Evolutionary conservation across 1,139 yeast species (phyloP), one percentile per base, ranked within the genome.

Genomic region (Citeromyces siamensis): DNA sequence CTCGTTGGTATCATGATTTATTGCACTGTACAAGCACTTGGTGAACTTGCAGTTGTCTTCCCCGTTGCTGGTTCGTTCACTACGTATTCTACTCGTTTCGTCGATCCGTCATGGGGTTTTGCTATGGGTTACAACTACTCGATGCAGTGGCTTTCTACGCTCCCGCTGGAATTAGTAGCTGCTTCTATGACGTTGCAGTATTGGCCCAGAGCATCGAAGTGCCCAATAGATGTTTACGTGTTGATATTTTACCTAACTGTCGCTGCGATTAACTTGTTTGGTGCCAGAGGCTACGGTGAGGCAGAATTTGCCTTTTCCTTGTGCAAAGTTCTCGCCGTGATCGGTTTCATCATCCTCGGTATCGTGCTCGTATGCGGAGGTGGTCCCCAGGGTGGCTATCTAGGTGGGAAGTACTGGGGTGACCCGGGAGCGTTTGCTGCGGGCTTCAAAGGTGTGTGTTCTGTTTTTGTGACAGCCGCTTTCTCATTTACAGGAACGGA

Each of bases 21-120:
- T 33, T 69, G 80, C 2, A 75, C 93, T 2, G 71, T 83, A 67
- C 59, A 77, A 18, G 75, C 88, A 4, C 78, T 83, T 51, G 83
- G 94, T 42, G 95, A 85, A 56, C 80, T 85, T 81, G 85, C 83
- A 8, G 81, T 94, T 0, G 64, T 84, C 43, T 73, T 83, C 19
- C 93, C 95, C 0, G 71, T 82, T 19, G 80, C 83, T 18, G 86
- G 85, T 37, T 93, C 94, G 5, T 80, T 78, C 16, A 73, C 82
- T 2, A 85, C 85, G 0, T 62, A 82, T 19, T 73, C 85, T 2
- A 72, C 90, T 0, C 60, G 94, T 35, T 83, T 84, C 55, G 84
- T 83, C 2, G 94, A 84, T 50, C 86, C 80, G 46, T 83, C 94
- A 0, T 74, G 84, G 52, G 95, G 95, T 0, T 81, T 83, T 53